Evolutionary conservation across 78 protist species (phyloP), one percentile per base, ranked within the genome.

Genomic region (Dictyostelium brefeldianum): DNA sequence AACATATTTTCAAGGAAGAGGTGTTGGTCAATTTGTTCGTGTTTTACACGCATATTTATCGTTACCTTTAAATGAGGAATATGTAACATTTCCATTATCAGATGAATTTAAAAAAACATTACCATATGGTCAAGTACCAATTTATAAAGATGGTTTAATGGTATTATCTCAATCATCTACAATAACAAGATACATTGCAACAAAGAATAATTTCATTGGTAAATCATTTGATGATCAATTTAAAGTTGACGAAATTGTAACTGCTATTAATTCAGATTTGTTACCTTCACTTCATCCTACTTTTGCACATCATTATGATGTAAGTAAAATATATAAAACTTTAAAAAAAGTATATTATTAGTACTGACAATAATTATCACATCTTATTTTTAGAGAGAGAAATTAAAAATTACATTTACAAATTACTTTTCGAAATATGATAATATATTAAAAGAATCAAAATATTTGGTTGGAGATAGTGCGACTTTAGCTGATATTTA

Each of bases 101-200:
- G 67, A 29, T 36, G 83, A 78, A 12, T 41, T 78, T 1, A 25
- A 29, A 18, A 9, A 59, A 53, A 53, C 2, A 15, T 9, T 57
- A 15, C 67, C 81, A 47, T 84, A n/a, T 75, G 91, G 91, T 59
- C 91, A 84, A 74, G 15, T 84, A 10, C 91, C 91, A 84, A 15
- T 67, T 22, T 84, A 67, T 6, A 29, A 7, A 4, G 48, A 31
- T 67, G 48, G 62, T 51, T 9, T 27, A 17, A 14, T 75, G 12
- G 6, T n/a, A 14, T 20, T 75, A 8, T 9, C 81, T 3, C 81
- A 75, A 51, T n/a, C 81, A 9, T 4, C 9, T 9, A 17, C 81
- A 0, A 75, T 75, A 9, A n/a, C 81, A 2, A 17, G 62, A 25
- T 75, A 50, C 46, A 75, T 75, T 51, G 81, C 81, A 3, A 51